These are phyloP conservation scores for Mangifera indica DNA, from an alignment of 345 rosid genomes.

Conservation along the genomic window DNA sequence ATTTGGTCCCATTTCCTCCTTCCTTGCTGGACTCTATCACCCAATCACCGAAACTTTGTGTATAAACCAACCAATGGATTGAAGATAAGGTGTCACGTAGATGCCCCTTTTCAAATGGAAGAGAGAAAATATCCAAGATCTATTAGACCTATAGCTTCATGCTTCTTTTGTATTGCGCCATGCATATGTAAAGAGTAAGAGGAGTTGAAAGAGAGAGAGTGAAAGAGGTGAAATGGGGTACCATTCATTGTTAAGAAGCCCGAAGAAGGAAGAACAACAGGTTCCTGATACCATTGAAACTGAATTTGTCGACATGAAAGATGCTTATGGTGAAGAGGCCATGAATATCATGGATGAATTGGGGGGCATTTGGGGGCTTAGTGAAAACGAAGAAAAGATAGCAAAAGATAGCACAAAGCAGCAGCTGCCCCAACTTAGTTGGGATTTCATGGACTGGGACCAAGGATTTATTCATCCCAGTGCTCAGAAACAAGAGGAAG, in stretches of 20 bases:
- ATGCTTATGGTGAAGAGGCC: conserved; percentile 6
- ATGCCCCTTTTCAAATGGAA: not conserved
- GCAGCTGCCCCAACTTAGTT: conserved; percentile 19
- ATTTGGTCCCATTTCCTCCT: not conserved
- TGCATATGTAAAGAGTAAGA: not conserved
- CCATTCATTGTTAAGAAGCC: conserved; percentile 35
- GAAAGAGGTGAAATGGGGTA: conserved; percentile 26
- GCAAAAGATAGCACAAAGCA: not conserved
- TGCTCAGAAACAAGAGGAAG: conserved; percentile 1
- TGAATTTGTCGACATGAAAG: conserved; percentile 16
- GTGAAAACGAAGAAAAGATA: conserved; percentile 24
- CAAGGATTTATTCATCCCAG: too few species aligned
- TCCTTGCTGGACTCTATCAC: conserved; percentile 25
- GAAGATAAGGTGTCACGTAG: conserved; percentile 39
- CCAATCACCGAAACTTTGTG: conserved; percentile 17
- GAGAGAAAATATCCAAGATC: not conserved
- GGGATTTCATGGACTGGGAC: conserved; percentile 46
- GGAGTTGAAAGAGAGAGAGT: conserved; percentile 1
- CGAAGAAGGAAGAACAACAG: conserved; percentile 42
- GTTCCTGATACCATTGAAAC: conserved; percentile 23
- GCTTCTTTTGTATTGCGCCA: not conserved
- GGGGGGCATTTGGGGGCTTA: conserved; percentile 31
- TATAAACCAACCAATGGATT: conserved; percentile 24
- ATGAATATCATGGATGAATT: conserved; percentile 29
- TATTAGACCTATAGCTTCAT: not conserved